Evolutionary conservation across 371 early-diverging fungal genomes (phyloP), one percentile per base, ranked within the genome.

Genomic region (Furculomyces boomerangus): DNA sequence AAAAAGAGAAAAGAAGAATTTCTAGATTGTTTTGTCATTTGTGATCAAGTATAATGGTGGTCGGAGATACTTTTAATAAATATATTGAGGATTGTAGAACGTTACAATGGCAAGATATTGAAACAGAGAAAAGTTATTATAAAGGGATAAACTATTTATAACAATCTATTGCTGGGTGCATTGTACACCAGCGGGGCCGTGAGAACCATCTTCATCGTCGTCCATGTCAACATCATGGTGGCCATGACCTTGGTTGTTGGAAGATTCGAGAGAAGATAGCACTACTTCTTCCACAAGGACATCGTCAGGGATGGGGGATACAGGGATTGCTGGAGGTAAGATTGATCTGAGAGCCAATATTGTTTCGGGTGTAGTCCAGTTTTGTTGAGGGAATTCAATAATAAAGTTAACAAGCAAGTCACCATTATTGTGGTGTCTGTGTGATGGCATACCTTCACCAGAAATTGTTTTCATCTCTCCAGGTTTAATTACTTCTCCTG

Each of bases 401-500:
- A 78, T 81, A 63, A 97, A 94, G 59, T 81, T 83, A 67, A 94
- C 70, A 67, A 83, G 89, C 49, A 98, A 72, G 72, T 90, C 85
- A 50, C 98, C 98, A 63, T 80, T 79, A 61, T 81, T 79, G 62
- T 86, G 88, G 49, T 90, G 90, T 51, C 77, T 71, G 72, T 80
- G 84, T 53, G 78, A 77, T 40, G 98, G 98, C 94, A 98, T 93
- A 53, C 98, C 98, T 71, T 97, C 92, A 58, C 81, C 76, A 49
- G 64, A 68, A 58, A 95, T 81, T 57, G 75, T 75, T 74, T 92
- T 94, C 48, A 83, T 71, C 61, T 84, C 84, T 29, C 79, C 80
- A 25, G 94, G 96, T 64, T 79, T 81, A 66, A 98, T 91, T 28
- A 85, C 82, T 62, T 86, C 81, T 29, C 95, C 96, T 37, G 94